A percentile compares a stretch with the other conserved stretches of the same genome.
Evolutionary conservation across 1,284 basidiomycete species (phyloP).

Genomic region (Pyrrhoderma noxium): DNA sequence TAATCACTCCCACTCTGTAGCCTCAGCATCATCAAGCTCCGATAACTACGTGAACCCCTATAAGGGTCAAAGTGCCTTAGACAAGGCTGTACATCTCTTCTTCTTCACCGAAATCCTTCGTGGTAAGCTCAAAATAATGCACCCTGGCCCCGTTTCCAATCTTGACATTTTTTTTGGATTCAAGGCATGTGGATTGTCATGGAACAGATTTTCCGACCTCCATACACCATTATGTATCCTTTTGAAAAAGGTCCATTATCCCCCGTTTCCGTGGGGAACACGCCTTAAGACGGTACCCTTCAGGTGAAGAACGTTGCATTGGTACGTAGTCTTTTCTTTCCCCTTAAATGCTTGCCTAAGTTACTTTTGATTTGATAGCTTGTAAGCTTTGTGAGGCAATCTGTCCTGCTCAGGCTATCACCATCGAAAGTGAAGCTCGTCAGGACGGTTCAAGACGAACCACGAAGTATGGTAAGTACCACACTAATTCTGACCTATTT

Average conservation of each 20-base stretch:
- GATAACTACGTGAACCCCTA: conserved; percentile 51
- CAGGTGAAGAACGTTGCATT: conserved; percentile 98
- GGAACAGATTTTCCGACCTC: conserved; percentile 95
- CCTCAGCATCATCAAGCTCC: conserved; percentile 29
- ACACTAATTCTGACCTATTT: conserved; percentile 2
- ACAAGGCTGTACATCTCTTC: conserved; percentile 95
- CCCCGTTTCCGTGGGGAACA: conserved; percentile 99
- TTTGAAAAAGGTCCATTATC: conserved; percentile 98
- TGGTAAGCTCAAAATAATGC: conserved; percentile 42
- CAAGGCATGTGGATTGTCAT: conserved; percentile 99
- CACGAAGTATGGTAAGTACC: conserved; percentile 78
- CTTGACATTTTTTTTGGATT: neutral
- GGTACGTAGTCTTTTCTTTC: conserved; percentile 43
- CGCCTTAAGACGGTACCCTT: conserved; percentile 95
- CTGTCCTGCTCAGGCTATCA: conserved; percentile 98
- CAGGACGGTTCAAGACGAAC: conserved; percentile 94
- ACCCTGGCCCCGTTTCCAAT: neutral
- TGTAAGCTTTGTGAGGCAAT: conserved; percentile 99
- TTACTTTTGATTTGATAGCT: conserved; percentile 41
- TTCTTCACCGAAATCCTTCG: conserved; percentile 98
- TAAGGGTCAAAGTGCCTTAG: conserved; percentile 75
- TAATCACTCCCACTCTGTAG: conserved; percentile 27
- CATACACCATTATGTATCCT: conserved; percentile 97
- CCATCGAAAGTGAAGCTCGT: conserved; percentile 96
- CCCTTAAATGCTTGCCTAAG: conserved; percentile 10